phyloP scores from a whole-genome alignment of 306 rosid genomes.

The Cicer arietinum region DNA sequence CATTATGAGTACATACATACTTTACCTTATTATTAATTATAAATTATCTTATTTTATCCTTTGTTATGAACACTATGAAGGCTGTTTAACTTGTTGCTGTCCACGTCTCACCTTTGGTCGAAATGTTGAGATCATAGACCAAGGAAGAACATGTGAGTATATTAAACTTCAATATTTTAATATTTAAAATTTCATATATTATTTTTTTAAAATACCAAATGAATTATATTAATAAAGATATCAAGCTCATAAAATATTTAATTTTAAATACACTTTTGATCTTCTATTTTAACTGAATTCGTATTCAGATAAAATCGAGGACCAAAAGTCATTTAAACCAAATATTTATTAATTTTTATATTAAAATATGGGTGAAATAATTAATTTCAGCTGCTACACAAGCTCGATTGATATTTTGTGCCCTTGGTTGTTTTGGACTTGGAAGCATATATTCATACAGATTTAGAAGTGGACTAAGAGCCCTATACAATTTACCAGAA shows the following conservation, averaged over 20 bases:
- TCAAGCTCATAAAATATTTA: background rate
- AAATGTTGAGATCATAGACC: slow-evolving; percentile 46
- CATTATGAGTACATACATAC: too few species aligned
- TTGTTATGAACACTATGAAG: slow-evolving; percentile 41
- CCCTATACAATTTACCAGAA: slow-evolving; percentile 41
- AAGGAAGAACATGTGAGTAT: slow-evolving; percentile 49
- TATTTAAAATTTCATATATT: background rate
- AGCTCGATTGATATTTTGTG: slow-evolving; percentile 28
- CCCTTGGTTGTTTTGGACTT: background rate
- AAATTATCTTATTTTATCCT: background rate
- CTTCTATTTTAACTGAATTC: too few species aligned
- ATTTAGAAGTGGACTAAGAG: slow-evolving; percentile 48
- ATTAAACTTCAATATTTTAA: background rate
- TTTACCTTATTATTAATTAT: background rate
- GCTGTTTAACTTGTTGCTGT: slow-evolving; percentile 45
- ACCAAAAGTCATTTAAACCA: too few species aligned
- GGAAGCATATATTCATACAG: slow-evolving; percentile 38
- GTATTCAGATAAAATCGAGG: too few species aligned
- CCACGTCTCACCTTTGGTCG: slow-evolving; percentile 43
- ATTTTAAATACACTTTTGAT: background rate
- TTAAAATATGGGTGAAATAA: slow-evolving; percentile 5
- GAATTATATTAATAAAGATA: background rate
- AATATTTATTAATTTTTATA: too few species aligned
- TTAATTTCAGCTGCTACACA: slow-evolving; percentile 44
- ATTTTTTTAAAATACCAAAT: too few species aligned